phyloP scores from a whole-genome alignment of 768 basidiomycete species.

The Boletus vermiculosoides region DNA sequence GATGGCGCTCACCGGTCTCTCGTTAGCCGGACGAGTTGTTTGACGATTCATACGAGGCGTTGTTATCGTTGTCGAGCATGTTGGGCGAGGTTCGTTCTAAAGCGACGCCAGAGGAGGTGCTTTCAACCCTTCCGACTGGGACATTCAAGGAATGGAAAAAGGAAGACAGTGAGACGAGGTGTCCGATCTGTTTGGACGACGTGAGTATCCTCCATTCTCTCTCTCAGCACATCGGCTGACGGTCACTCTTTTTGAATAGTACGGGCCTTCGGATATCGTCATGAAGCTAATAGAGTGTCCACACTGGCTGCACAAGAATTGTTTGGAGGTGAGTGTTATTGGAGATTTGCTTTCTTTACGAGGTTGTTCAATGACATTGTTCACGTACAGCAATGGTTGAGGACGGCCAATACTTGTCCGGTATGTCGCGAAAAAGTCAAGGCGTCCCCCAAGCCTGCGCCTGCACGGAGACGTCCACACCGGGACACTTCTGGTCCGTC shows the following conservation, averaged over 20 bases:
- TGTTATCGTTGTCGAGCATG: constrained; percentile 55
- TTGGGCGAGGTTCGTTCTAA: constrained; percentile 70
- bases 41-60: constrained; percentile 70
- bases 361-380: constrained; percentile 2
- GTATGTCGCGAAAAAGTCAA: constrained; percentile 70
- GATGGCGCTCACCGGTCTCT: constrained; percentile 11
- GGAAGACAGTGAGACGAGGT: constrained; percentile 65
- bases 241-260: constrained; percentile 42
- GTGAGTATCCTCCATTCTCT: constrained; percentile 42
- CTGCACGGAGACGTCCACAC: constrained; percentile 19
- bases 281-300: constrained; percentile 67
- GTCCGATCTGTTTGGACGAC: constrained; percentile 85
- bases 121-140: constrained; percentile 58
- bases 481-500: constrained; percentile 5
- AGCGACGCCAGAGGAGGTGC: constrained; percentile 58
- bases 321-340: constrained; percentile 57
- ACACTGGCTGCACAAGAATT: constrained; percentile 80
- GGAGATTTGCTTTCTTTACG: neutral
- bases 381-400: constrained; percentile 69
- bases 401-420: constrained; percentile 72
- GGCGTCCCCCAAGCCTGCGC: constrained; percentile 22
- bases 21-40: constrained; percentile 71
- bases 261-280: constrained; percentile 57
- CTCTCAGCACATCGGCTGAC: neutral
- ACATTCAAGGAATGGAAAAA: constrained; percentile 69